phyloP scores from a whole-genome alignment of 2,329 filamentous ascomycete species.

The Calonectria honghensis region DNA sequence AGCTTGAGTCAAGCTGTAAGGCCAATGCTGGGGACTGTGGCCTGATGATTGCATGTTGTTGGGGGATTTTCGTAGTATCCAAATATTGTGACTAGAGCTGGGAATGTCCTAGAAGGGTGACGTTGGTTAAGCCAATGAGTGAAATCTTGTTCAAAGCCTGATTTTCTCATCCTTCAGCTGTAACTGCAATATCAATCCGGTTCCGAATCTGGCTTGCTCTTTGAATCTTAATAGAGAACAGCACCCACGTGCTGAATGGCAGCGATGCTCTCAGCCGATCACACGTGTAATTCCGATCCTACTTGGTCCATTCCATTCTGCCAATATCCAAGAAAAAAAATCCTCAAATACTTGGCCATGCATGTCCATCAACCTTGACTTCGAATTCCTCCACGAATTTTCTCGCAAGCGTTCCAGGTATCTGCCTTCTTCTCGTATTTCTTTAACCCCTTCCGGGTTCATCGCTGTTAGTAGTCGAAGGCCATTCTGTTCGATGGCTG shows the following conservation, averaged over 20 bases:
- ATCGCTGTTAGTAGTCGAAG: not conserved
- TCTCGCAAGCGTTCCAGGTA: not conserved
- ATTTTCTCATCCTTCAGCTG: not conserved
- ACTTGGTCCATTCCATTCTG: not conserved
- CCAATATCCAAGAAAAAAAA: not conserved
- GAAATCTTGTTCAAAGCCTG: not conserved
- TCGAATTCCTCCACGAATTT: not conserved
- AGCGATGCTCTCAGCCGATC: not conserved
- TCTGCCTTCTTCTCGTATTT: not conserved
- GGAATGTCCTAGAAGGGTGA: not conserved
- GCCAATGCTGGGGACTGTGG: constrained; percentile 30
- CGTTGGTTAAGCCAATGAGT: not conserved
- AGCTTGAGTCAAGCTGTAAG: constrained; percentile 2
- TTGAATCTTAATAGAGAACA: not conserved
- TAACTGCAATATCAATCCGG: not conserved
- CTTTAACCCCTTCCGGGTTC: not conserved
- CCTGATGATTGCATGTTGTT: constrained; percentile 33
- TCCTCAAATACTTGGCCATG: not conserved
- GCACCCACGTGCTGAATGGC: not conserved
- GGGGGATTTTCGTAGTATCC: not conserved
- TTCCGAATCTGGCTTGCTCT: not conserved
- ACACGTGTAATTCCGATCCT: not conserved
- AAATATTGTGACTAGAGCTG: not conserved
- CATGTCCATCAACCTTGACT: not conserved
- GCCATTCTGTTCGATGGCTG: not conserved